A percentile compares a stretch with the other conserved stretches of the same genome.
Conservation (phyloP, 2,329 filamentous ascomycete genomes). For the Verticillium alfalfae region DNA sequence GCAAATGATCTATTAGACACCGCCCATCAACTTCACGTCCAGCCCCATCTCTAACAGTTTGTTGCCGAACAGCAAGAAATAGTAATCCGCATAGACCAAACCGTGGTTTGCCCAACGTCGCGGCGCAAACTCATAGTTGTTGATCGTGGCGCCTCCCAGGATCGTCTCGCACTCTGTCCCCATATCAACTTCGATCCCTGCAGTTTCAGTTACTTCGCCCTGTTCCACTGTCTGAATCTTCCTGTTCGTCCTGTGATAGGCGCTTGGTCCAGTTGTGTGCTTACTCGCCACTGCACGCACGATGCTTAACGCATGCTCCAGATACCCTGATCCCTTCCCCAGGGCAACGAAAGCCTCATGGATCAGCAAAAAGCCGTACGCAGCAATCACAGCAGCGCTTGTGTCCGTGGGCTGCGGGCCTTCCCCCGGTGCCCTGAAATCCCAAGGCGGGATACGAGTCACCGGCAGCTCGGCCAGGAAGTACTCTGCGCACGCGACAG, state of each 20-base stretch:
- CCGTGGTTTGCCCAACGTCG: constrained; percentile 38
- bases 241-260: constrained; percentile 6
- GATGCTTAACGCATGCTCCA: constrained; percentile 18
- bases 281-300: constrained; percentile 15
- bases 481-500: constrained; percentile 35
- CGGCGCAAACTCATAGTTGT: constrained; percentile 38
- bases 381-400: constrained; percentile 30
- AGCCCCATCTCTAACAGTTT: constrained; percentile 26
- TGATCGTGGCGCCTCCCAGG: constrained; percentile 37
- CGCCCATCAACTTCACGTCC: neutral
- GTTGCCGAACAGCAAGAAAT: constrained; percentile 38
- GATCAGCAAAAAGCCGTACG: constrained; percentile 30
- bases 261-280: constrained; percentile 15
- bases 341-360: constrained; percentile 17
- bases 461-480: constrained; percentile 32
- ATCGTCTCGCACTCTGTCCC: constrained; percentile 33
- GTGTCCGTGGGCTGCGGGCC: constrained; percentile 24
- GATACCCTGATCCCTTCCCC: constrained; percentile 17
- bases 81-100: constrained; percentile 45
- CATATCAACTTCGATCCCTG: constrained; percentile 14
- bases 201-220: constrained; percentile 7
- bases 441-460: constrained; percentile 39
- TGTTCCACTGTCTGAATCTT: constrained; percentile 17
- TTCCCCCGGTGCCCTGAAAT: constrained; percentile 32
- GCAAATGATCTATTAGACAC: neutral